Evolutionary conservation across 495 filamentous ascomycete species (phyloP).

Genomic region (Tricharina praecox): DNA sequence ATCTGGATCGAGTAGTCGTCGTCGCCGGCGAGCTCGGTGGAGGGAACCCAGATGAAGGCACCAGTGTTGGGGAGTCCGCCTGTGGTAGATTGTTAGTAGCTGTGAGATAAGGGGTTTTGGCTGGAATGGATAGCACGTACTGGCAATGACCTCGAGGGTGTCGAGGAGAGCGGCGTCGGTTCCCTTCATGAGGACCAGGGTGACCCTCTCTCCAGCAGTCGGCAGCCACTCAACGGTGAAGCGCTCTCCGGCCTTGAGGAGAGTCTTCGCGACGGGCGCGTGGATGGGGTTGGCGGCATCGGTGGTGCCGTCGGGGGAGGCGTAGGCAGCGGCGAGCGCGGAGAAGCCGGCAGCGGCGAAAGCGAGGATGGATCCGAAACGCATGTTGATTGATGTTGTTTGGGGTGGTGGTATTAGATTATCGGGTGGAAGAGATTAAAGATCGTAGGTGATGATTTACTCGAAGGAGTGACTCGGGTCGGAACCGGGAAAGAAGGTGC

Average conservation of each 20-base stretch:
- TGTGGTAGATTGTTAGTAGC: not conserved
- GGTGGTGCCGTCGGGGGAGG: not conserved
- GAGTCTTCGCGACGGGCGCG: not conserved
- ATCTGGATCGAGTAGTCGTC: constrained; percentile 19
- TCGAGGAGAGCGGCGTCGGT: constrained; percentile 7
- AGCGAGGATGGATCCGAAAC: constrained; percentile 1
- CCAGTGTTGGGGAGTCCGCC: constrained; percentile 10
- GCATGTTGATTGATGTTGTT: too few relatives aligned
- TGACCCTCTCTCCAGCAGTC: constrained; percentile 4
- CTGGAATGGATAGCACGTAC: constrained; percentile 5
- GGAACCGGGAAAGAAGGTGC: not conserved
- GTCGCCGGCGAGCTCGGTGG: constrained; percentile 3
- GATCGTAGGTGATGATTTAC: not conserved
- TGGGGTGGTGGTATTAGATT: not conserved
- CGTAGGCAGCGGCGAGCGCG: not conserved
- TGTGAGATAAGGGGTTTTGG: not conserved
- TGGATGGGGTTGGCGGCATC: constrained; percentile 4
- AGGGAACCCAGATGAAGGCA: constrained; percentile 14
- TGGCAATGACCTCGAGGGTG: constrained; percentile 7
- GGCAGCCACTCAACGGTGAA: constrained; percentile 8
- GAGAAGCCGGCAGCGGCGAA: not conserved
- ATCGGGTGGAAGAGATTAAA: not conserved
- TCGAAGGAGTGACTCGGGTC: constrained; percentile 4
- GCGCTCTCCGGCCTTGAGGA: not conserved
- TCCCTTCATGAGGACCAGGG: constrained; percentile 12